phyloP scores from a whole-genome alignment of 139 green algal species.

The Micractinium conductrix region DNA sequence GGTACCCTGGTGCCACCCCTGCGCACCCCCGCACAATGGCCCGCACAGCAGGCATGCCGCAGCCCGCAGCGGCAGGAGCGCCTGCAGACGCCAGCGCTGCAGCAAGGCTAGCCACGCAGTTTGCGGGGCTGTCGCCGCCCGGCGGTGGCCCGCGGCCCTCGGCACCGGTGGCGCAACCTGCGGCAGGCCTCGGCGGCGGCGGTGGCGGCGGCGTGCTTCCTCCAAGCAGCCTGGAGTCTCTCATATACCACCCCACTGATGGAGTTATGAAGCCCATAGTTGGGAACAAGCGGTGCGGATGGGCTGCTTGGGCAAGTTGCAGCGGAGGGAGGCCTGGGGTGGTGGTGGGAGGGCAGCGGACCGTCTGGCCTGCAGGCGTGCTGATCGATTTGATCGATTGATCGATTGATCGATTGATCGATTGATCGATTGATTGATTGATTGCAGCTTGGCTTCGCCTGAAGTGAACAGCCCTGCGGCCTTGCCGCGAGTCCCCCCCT shows the following conservation, averaged over 20 bases:
- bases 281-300: slow-evolving; percentile 79
- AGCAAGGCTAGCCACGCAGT: neutral
- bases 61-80: neutral
- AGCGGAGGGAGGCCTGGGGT: no score
- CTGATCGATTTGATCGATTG: no score
- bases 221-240: slow-evolving; percentile 44
- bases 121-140: neutral
- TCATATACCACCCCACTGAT: slow-evolving; percentile 88
- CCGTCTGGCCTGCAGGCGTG: no score
- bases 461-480: neutral
- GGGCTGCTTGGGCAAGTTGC: no score
- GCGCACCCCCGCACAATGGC: neutral
- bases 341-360: no score
- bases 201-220: slow-evolving; percentile 11
- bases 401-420: no score
- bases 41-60: slow-evolving; percentile 4
- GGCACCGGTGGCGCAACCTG: neutral
- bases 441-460: neutral
- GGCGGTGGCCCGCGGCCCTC: neutral
- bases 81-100: neutral
- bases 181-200: neutral
- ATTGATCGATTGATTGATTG: no score
- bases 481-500: no score
- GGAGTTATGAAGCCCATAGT: slow-evolving; percentile 91
- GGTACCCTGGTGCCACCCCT: neutral